Conservation (phyloP, 768 basidiomycete species). For the Pleurotus tuoliensis region DNA sequence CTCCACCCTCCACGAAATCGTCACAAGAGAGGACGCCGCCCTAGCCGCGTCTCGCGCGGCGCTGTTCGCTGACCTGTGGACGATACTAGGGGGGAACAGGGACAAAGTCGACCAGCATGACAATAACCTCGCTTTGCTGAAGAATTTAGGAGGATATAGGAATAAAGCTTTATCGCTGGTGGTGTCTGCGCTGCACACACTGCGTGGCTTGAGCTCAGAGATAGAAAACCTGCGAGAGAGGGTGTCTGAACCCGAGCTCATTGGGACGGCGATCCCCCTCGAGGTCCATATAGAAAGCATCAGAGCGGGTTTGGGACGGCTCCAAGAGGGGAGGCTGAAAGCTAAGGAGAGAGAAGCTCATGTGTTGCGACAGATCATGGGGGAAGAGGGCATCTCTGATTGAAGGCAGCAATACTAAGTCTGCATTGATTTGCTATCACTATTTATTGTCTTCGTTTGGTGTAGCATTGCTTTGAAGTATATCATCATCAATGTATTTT, state of each 20-base stretch:
- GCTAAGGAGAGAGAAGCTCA: conserved; percentile 41
- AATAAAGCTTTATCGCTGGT: conserved; percentile 63
- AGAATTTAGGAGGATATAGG: conserved; percentile 52
- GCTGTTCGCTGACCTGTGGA: conserved; percentile 68
- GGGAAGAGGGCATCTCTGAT: too few relatives aligned
- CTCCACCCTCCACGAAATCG: conserved; percentile 49
- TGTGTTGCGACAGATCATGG: conserved; percentile 11
- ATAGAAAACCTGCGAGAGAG: conserved; percentile 75
- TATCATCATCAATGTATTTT: too few relatives aligned
- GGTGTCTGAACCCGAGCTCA: conserved; percentile 63
- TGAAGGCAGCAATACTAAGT: too few relatives aligned
- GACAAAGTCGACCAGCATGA: conserved; percentile 45
- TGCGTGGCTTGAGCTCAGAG: conserved; percentile 64
- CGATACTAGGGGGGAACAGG: conserved; percentile 59
- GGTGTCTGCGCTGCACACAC: conserved; percentile 55
- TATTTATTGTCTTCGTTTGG: too few relatives aligned
- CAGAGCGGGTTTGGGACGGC: conserved; percentile 52
- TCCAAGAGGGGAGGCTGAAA: conserved; percentile 54
- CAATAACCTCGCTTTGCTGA: conserved; percentile 48
- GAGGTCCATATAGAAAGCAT: conserved; percentile 79
- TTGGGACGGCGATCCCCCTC: conserved; percentile 56
- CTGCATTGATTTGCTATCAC: too few relatives aligned
- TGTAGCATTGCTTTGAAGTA: too few relatives aligned
- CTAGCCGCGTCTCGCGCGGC: conserved; percentile 43
- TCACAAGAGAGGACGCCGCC: conserved; percentile 52